Percentiles rank a stretch among this genome's conserved stretches.
Conservation (phyloP, 2,329 filamentous ascomycete genomes). For the Paraphoma chrysanthemicola region DNA sequence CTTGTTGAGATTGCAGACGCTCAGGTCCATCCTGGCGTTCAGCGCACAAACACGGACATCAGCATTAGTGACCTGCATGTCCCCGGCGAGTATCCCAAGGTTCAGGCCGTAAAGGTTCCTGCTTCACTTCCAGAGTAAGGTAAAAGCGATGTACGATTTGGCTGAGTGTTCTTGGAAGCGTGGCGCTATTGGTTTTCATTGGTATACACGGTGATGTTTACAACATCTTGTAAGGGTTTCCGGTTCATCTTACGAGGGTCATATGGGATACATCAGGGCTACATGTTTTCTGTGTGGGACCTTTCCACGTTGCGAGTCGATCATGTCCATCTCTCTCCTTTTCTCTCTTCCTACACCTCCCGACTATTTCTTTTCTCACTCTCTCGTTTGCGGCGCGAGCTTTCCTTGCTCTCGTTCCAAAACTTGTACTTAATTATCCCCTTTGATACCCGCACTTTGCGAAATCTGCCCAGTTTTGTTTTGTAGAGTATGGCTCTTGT, state of each 20-base stretch:
- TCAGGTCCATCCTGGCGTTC: slow-evolving; percentile 56
- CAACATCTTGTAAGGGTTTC: not conserved
- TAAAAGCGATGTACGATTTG: not conserved
- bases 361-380: not conserved
- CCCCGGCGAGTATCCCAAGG: slow-evolving; percentile 68
- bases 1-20: slow-evolving; percentile 20
- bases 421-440: not conserved
- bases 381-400: slow-evolving; percentile 1
- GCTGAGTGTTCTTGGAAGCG: too few relatives aligned
- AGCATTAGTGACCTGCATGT: slow-evolving; percentile 71
- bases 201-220: not conserved
- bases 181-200: too few relatives aligned
- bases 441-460: slow-evolving; percentile 5
- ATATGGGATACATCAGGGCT: not conserved
- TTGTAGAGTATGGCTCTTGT: not conserved
- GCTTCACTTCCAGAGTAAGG: not conserved
- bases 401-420: not conserved
- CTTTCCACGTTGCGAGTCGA: not conserved
- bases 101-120: slow-evolving; percentile 1
- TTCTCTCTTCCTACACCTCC: too few relatives aligned
- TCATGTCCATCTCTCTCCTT: not conserved
- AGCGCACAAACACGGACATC: slow-evolving; percentile 55
- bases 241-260: not conserved
- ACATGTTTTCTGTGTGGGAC: not conserved
- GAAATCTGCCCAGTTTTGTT: not conserved